Evolutionary conservation across 2,329 filamentous ascomycete species (phyloP), one percentile per base, ranked within the genome.

Genomic region (Aspergillus neoniger): DNA sequence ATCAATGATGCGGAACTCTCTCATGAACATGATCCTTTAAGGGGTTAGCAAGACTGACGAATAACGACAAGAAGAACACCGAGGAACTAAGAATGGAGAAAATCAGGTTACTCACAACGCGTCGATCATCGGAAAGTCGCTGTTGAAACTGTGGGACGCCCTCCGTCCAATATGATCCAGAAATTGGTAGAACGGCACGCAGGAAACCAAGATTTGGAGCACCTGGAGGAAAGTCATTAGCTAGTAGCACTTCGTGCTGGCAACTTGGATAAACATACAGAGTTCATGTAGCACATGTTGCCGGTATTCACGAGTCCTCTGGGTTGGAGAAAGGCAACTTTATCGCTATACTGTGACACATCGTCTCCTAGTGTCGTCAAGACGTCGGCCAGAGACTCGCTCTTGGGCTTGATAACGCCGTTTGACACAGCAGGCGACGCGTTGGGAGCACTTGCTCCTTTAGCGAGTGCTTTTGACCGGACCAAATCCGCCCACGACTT

Each of bases 221-320:
- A 98, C 89, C 92, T 96, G 66, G 30, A 39, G 15, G 28, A 38
- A 12, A 41, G 19, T 17, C 4, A 7, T 44, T 43, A 7, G 7
- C 39, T 30, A 67, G 84, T 71, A 83, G 77, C 61, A 67, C 57
- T 10, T 21, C 21, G 32, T n/a, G 30, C 19, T 55, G 12, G 10
- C 41, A 52, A 15, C 41, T n/a, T 6, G 17, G 15, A 19, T 8
- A 30, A 23, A 80, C 91, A 80, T 83, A 96, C 94, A 65, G 95
- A 97, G 81, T 98, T 99, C 95, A 99, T 98, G 79, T 99, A 99
- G 79, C 95, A 99, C 91, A 98, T 96, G 74, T 99, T 98, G 53
- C 95, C 95, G 43, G 94, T 96, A 78, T 99, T 99, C 67, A 96
- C 91, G 72, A 99, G 85, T 52, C 95, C 95, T 67, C 94, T 87